These are phyloP conservation scores for Talaromyces ruber DNA, from an alignment of 495 filamentous ascomycete species.

Conservation along the genomic window DNA sequence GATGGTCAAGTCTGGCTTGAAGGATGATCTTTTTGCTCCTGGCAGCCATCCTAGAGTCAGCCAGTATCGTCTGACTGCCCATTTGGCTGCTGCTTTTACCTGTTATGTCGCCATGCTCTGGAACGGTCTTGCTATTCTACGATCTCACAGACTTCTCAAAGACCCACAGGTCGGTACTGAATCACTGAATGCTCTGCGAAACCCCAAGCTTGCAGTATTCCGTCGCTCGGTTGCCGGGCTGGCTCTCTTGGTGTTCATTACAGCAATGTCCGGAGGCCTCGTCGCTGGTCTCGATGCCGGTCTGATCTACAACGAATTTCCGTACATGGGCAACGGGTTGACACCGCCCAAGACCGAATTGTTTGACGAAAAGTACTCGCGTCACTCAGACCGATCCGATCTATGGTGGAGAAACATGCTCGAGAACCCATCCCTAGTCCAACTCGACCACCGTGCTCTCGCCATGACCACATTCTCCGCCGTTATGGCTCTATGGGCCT, in stretches of 20 bases:
- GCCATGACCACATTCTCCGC: slow-evolving; percentile 82
- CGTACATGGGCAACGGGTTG: slow-evolving; percentile 80
- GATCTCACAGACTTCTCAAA: slow-evolving; percentile 58
- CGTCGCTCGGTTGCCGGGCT: slow-evolving; percentile 65
- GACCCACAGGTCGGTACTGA: slow-evolving; percentile 48
- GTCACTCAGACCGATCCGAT: slow-evolving; percentile 64
- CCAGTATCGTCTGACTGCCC: slow-evolving; percentile 86
- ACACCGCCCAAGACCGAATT: slow-evolving; percentile 76
- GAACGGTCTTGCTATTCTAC: slow-evolving; percentile 78
- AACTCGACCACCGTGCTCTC: slow-evolving; percentile 90
- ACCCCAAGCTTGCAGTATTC: slow-evolving; percentile 61
- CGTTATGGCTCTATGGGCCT: slow-evolving; percentile 68
- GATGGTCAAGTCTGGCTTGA: slow-evolving; percentile 96
- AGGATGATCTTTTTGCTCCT: slow-evolving; percentile 87
- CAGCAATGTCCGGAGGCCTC: slow-evolving; percentile 85
- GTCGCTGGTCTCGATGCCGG: slow-evolving; percentile 94
- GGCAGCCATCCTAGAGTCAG: slow-evolving; percentile 85
- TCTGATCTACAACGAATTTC: slow-evolving; percentile 97
- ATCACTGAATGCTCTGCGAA: slow-evolving; percentile 48
- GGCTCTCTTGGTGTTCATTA: slow-evolving; percentile 70
- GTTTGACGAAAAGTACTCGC: slow-evolving; percentile 77
- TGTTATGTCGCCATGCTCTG: slow-evolving; percentile 93
- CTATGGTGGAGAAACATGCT: slow-evolving; percentile 94
- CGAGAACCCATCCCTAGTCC: slow-evolving; percentile 90
- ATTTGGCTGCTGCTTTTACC: slow-evolving; percentile 80